Evolutionary conservation across 2,329 filamentous ascomycete genomes (phyloP).

Genomic region (Arthrinium phaeospermum): DNA sequence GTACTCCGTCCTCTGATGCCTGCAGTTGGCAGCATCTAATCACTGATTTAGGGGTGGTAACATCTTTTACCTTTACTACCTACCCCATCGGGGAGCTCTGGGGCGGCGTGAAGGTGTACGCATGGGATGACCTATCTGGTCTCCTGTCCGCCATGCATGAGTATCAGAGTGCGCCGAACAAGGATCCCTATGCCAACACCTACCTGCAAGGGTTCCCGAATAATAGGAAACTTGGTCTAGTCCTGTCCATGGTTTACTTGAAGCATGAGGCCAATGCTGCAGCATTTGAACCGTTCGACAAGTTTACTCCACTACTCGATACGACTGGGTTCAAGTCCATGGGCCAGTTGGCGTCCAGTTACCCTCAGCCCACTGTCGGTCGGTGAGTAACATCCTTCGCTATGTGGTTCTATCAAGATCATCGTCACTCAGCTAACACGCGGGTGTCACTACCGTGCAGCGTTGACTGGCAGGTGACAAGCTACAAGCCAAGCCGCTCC

Average conservation of each 20-base stretch:
- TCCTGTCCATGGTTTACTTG: slow-evolving; percentile 38
- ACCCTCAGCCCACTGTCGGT: slow-evolving; percentile 26
- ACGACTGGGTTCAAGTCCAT: slow-evolving; percentile 33
- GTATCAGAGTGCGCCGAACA: slow-evolving; percentile 34
- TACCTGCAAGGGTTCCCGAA: slow-evolving; percentile 37
- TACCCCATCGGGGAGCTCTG: slow-evolving; percentile 33
- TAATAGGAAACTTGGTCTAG: slow-evolving; percentile 34
- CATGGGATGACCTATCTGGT: slow-evolving; percentile 33
- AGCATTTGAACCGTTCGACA: slow-evolving; percentile 23
- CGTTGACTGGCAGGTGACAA: too few relatives aligned
- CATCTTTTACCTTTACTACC: slow-evolving; percentile 40
- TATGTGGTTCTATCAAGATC: not conserved
- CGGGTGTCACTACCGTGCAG: too few relatives aligned
- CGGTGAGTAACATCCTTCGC: slow-evolving; percentile 23
- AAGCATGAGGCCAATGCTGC: slow-evolving; percentile 34
- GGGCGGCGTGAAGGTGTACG: slow-evolving; percentile 35
- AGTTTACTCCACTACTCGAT: slow-evolving; percentile 24
- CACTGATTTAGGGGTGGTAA: slow-evolving; percentile 37
- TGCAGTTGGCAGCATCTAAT: not conserved
- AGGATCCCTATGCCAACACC: slow-evolving; percentile 39
- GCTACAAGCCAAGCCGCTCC: slow-evolving; percentile 27
- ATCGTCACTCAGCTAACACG: not conserved
- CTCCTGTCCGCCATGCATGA: slow-evolving; percentile 34
- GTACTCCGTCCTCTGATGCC: too few relatives aligned
- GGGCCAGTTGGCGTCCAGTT: slow-evolving; percentile 25